Base-by-base conservation (phyloP, 163 green algal species). In the Trebouxia gelatinosa region DNA sequence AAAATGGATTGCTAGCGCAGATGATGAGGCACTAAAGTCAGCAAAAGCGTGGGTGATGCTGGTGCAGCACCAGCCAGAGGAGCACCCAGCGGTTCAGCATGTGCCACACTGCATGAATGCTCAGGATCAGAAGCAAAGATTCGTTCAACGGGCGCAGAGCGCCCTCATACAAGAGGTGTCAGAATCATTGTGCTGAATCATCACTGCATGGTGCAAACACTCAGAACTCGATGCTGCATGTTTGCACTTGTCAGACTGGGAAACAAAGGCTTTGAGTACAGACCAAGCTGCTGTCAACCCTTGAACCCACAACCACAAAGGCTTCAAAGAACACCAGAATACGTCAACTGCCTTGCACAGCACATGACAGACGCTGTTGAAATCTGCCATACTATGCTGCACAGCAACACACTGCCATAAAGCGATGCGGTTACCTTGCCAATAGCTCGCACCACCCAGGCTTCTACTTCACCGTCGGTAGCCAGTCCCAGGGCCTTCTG, bases 371-470 rank as follows among this genome's bases (percentile, higher is more conserved):
- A n/a, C n/a, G n/a, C n/a, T n/a, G n/a, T n/a, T n/a, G n/a, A n/a
- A n/a, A n/a, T n/a, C n/a, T n/a, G n/a, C n/a, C n/a, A n/a, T n/a
- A n/a, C n/a, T n/a, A n/a, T n/a, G n/a, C n/a, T n/a, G n/a, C n/a
- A n/a, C n/a, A n/a, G n/a, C n/a, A n/a, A n/a, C n/a, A n/a, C n/a
- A n/a, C n/a, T n/a, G n/a, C n/a, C n/a, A n/a, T n/a, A n/a, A n/a
- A n/a, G n/a, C n/a, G n/a, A n/a, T n/a, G n/a, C n/a, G n/a, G n/a
- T 23, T 29, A 76, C 68, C 68, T 78, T 88, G 64, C 86, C 86
- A 67, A 89, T 90, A 2, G 86, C 86, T 57, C 79, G 74, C 50
- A 90, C 83, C 38, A 90, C 77, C 48, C 77, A 81, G 5, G 46
- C 67, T 83, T 90, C 86, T 61, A 89, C 86, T 68, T 90, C 84